These are phyloP conservation scores for Ascochyta clinopodiicola DNA, from an alignment of 2,329 filamentous ascomycete species.

Conservation along the genomic window DNA sequence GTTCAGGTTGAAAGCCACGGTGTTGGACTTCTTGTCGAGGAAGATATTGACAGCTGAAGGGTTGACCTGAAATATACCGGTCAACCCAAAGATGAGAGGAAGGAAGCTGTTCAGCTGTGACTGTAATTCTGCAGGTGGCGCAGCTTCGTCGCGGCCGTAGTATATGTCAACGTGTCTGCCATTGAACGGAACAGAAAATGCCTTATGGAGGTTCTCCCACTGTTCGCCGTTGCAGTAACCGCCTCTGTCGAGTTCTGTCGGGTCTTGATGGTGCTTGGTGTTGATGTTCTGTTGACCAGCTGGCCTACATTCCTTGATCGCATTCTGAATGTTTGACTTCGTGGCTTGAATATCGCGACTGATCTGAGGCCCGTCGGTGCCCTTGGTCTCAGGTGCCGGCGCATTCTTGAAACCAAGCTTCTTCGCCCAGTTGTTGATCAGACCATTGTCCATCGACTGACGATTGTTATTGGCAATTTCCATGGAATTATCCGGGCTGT, in stretches of 20 bases:
- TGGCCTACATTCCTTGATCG: conserved; percentile 47
- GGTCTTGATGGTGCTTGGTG: conserved; percentile 45
- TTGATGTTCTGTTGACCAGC: conserved; percentile 43
- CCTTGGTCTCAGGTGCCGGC: conserved; percentile 14
- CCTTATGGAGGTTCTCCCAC: conserved; percentile 47
- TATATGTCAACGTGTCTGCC: conserved; percentile 46
- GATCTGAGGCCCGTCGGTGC: conserved; percentile 45
- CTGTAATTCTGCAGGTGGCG: conserved; percentile 36
- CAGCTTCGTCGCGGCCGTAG: conserved; percentile 40
- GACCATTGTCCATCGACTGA: conserved; percentile 30
- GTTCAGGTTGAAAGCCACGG: conserved; percentile 89
- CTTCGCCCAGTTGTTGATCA: conserved; percentile 48
- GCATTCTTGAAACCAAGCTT: conserved; percentile 46
- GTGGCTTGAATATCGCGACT: conserved; percentile 44
- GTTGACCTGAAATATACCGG: conserved; percentile 68
- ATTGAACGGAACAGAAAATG: conserved; percentile 43
- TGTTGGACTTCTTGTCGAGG: conserved; percentile 77
- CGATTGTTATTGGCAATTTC: conserved; percentile 36
- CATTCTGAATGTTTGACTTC: conserved; percentile 45
- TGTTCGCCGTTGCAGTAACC: conserved; percentile 49
- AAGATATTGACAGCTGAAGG: conserved; percentile 80
- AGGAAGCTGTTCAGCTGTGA: conserved; percentile 37
- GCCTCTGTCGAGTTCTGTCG: conserved; percentile 46
- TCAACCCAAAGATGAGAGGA: conserved; percentile 43
- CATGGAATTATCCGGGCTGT: conserved; percentile 42